phyloP scores from a whole-genome alignment of 2,329 filamentous ascomycete species.

The Fusarium sp. region DNA sequence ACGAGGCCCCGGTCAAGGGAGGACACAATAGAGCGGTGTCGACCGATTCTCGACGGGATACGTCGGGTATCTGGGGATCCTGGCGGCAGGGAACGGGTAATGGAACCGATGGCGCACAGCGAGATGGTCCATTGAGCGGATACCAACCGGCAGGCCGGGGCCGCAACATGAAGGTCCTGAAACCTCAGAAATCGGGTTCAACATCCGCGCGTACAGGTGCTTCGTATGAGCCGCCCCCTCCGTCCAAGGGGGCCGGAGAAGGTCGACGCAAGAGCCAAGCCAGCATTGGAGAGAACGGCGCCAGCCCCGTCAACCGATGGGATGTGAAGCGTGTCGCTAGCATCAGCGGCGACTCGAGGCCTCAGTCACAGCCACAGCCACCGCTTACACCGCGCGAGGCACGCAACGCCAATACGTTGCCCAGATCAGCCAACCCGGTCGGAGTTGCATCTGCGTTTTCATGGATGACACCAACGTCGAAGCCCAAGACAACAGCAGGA shows the following conservation, averaged over 20 bases:
- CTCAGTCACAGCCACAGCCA: constrained; percentile 44
- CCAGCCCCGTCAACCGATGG: constrained; percentile 58
- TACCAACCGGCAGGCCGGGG: constrained; percentile 76
- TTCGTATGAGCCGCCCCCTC: constrained; percentile 64
- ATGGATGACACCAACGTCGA: constrained; percentile 78
- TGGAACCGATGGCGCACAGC: constrained; percentile 65
- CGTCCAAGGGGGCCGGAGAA: constrained; percentile 61
- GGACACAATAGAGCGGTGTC: constrained; percentile 33
- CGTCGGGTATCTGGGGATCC: constrained; percentile 74
- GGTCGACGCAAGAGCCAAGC: constrained; percentile 67
- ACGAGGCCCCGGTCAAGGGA: constrained; percentile 45
- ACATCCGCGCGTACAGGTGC: constrained; percentile 63
- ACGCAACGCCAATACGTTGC: constrained; percentile 56
- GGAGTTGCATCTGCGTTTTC: constrained; percentile 94
- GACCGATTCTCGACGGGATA: constrained; percentile 58
- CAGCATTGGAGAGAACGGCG: constrained; percentile 48
- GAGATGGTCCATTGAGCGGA: constrained; percentile 68
- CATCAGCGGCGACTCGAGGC: constrained; percentile 54
- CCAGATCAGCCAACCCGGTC: constrained; percentile 81
- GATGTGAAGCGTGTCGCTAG: constrained; percentile 65
- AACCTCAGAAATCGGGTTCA: constrained; percentile 76
- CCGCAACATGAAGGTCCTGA: constrained; percentile 90
- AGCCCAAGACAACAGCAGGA: constrained; percentile 52
- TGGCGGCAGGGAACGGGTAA: constrained; percentile 72
- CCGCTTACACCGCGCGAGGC: constrained; percentile 51